A percentile compares a stretch with the other conserved stretches of the same genome.
Conservation (phyloP, 2,329 filamentous ascomycete genomes). For the Alternaria sp. region DNA sequence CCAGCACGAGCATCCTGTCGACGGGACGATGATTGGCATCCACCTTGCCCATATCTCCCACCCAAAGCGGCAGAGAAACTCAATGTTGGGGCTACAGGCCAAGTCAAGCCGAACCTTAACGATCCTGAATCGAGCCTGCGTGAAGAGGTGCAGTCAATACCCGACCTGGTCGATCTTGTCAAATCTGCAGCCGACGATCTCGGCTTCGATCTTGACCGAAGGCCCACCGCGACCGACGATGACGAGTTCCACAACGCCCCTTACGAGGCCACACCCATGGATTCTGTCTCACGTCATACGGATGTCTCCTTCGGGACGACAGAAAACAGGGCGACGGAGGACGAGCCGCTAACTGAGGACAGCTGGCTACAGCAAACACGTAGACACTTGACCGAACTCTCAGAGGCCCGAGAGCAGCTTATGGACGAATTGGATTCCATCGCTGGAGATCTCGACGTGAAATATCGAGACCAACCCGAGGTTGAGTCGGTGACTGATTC, state of each 20-base stretch:
- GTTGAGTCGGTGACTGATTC: not conserved
- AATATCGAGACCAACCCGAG: constrained; percentile 19
- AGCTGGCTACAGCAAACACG: constrained; percentile 28
- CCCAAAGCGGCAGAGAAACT: constrained; percentile 35
- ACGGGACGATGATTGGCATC: constrained; percentile 12
- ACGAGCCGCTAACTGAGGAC: constrained; percentile 18
- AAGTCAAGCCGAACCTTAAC: constrained; percentile 41
- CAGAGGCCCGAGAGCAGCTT: constrained; percentile 27
- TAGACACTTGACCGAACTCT: constrained; percentile 26
- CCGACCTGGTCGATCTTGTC: constrained; percentile 46
- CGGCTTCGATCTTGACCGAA: constrained; percentile 39
- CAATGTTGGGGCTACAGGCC: constrained; percentile 32
- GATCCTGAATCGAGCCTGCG: constrained; percentile 28
- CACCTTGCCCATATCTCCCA: constrained; percentile 15
- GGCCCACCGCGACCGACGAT: constrained; percentile 31
- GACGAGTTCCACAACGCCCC: constrained; percentile 32
- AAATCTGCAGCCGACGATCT: constrained; percentile 46
- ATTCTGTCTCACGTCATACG: constrained; percentile 3
- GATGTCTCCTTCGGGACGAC: not conserved
- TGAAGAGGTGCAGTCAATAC: constrained; percentile 36
- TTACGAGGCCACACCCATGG: constrained; percentile 17
- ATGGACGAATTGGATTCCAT: constrained; percentile 40
- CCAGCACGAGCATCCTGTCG: not conserved
- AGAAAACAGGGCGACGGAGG: constrained; percentile 10
- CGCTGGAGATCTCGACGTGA: constrained; percentile 34